These are phyloP conservation scores for Rhodofomes roseus DNA, from an alignment of 1,284 basidiomycete species.

Conservation along the genomic window DNA sequence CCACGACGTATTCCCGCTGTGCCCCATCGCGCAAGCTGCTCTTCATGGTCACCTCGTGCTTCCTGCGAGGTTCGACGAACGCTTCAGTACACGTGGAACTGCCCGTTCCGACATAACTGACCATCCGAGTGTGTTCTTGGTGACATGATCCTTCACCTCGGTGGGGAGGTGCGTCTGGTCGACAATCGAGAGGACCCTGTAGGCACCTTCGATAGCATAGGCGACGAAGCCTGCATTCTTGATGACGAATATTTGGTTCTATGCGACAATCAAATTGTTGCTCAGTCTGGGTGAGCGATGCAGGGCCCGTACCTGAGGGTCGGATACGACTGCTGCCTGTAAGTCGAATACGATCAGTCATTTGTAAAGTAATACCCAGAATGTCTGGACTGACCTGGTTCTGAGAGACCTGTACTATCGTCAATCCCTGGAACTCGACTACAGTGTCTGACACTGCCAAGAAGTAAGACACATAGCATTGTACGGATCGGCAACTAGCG, in stretches of 20 bases:
- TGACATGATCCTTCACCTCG: conserved; percentile 57
- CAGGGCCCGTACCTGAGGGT: conserved; percentile 48
- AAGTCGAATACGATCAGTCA: conserved; percentile 2
- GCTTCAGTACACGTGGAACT: background rate
- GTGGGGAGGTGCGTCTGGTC: conserved; percentile 74
- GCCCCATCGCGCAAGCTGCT: conserved; percentile 42
- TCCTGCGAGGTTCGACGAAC: conserved; percentile 29
- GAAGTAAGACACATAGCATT: too few species aligned
- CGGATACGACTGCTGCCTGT: conserved; percentile 72
- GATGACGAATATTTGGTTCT: conserved; percentile 77
- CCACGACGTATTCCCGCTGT: conserved; percentile 66
- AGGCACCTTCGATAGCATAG: conserved; percentile 69
- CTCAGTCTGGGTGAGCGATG: background rate
- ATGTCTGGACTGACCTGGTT: conserved; percentile 42
- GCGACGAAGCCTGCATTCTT: conserved; percentile 77
- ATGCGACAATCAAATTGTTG: background rate
- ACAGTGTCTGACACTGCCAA: conserved; percentile 69
- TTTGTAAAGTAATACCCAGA: too few species aligned
- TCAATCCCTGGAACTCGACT: conserved; percentile 72
- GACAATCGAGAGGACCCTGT: conserved; percentile 71
- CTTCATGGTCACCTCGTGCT: conserved; percentile 73
- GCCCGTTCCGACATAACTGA: conserved; percentile 16
- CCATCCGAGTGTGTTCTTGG: conserved; percentile 56
- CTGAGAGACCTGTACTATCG: conserved; percentile 77
- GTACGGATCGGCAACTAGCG: too few species aligned